These are phyloP conservation scores for Paramecium caudatum DNA, from an alignment of 73 alveolate genomes.

Conservation along the genomic window DNA sequence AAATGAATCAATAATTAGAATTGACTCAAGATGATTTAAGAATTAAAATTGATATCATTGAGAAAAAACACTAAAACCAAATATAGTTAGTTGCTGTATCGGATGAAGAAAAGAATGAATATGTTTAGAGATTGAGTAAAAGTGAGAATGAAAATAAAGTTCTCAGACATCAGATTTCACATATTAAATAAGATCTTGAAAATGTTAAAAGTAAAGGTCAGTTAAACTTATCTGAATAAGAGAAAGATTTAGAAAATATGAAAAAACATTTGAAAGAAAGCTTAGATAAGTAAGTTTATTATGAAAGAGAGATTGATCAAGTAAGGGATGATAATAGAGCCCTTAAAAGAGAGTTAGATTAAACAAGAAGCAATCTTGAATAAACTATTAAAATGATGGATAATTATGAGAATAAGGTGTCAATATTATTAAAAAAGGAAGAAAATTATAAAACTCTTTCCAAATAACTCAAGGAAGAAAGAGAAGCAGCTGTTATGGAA, in stretches of 20 bases:
- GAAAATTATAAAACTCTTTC: slow-evolving; percentile 34
- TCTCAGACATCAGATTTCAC: neutral
- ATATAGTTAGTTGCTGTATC: neutral
- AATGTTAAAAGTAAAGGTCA: neutral
- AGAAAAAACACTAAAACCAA: slow-evolving; percentile 33
- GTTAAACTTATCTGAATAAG: neutral
- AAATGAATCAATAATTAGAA: slow-evolving; percentile 7
- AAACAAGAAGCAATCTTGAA: slow-evolving; percentile 53
- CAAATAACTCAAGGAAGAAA: slow-evolving; percentile 33
- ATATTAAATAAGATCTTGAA: neutral
- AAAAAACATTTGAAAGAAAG: neutral
- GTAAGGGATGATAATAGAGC: slow-evolving; percentile 25
- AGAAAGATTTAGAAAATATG: slow-evolving; percentile 15
- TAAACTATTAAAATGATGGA: slow-evolving; percentile 70
- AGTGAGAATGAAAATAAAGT: slow-evolving; percentile 43
- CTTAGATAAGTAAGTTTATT: slow-evolving; percentile 56
- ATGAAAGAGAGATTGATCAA: slow-evolving; percentile 56
- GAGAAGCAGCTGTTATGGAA: slow-evolving; percentile 41
- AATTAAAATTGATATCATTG: slow-evolving; percentile 7
- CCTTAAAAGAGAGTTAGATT: slow-evolving; percentile 54
- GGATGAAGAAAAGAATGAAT: slow-evolving; percentile 61
- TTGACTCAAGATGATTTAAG: neutral
- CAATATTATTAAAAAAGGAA: slow-evolving; percentile 30
- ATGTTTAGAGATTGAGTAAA: slow-evolving; percentile 8
- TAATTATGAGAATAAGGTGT: slow-evolving; percentile 36